Conservation (phyloP, 768 basidiomycete species). For the Tylopilus sp. region DNA sequence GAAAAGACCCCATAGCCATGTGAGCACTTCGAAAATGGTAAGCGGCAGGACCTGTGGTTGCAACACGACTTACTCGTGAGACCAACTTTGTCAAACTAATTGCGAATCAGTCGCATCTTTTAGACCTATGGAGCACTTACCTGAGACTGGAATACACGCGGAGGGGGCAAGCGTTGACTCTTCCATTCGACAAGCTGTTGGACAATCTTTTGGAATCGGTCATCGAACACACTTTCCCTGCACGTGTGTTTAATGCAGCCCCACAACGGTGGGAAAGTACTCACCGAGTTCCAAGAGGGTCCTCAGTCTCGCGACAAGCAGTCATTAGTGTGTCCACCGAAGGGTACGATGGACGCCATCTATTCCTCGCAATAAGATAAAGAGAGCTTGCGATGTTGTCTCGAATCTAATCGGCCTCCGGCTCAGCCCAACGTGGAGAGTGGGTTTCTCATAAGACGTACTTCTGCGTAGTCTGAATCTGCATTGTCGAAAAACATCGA, state of each 20-base stretch:
- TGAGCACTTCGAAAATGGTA: slow-evolving; percentile 50
- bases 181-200: slow-evolving; percentile 64
- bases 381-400: slow-evolving; percentile 65
- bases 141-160: slow-evolving; percentile 80
- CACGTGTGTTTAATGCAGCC: slow-evolving; percentile 1
- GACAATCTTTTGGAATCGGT: slow-evolving; percentile 54
- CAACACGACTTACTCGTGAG: slow-evolving; percentile 56
- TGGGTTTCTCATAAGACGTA: slow-evolving; percentile 25
- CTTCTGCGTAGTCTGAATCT: slow-evolving; percentile 84
- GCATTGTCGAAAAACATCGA: slow-evolving; percentile 71
- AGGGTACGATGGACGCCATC: slow-evolving; percentile 69
- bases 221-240: slow-evolving; percentile 55
- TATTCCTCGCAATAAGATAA: slow-evolving; percentile 50
- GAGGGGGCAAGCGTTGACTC: slow-evolving; percentile 76
- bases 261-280: slow-evolving; percentile 1
- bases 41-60: slow-evolving; percentile 3
- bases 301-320: slow-evolving; percentile 49
- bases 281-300: slow-evolving; percentile 64
- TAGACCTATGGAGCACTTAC: slow-evolving; percentile 30
- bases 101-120: slow-evolving; percentile 12
- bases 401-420: slow-evolving; percentile 50
- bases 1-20: slow-evolving; percentile 77
- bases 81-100: slow-evolving; percentile 83
- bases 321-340: slow-evolving; percentile 50
- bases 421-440: background rate